Percentiles rank a stretch among this genome's conserved stretches.
Evolutionary conservation across 495 filamentous ascomycete genomes (phyloP).

Genomic region (Neurospora sp.): DNA sequence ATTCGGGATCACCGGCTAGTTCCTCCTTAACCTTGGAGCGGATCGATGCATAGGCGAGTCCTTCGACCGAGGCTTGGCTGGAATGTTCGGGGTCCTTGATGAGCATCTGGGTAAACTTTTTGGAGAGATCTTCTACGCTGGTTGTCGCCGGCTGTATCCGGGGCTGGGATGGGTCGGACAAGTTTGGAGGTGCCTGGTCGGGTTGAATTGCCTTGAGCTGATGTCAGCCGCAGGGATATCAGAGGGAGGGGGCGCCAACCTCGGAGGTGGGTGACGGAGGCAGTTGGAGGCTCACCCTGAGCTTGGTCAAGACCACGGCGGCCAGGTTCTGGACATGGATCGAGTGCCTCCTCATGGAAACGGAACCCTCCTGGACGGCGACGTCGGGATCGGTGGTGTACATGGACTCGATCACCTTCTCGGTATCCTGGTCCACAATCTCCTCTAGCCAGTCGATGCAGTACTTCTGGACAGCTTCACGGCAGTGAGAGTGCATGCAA

Average conservation of each 20-base stretch:
- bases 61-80: conserved; percentile 67
- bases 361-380: conserved; percentile 29
- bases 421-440: conserved; percentile 56
- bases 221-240: conserved; percentile 36
- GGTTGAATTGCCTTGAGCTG: conserved; percentile 41
- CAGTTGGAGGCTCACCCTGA: conserved; percentile 39
- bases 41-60: conserved; percentile 83
- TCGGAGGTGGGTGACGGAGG: conserved; percentile 4
- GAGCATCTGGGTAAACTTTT: conserved; percentile 70
- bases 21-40: conserved; percentile 74
- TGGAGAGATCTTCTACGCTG: conserved; percentile 60
- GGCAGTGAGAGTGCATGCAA: conserved; percentile 68
- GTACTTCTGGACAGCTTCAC: conserved; percentile 68
- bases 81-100: conserved; percentile 46
- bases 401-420: conserved; percentile 44
- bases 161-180: conserved; percentile 32
- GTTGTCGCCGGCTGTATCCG: conserved; percentile 39
- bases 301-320: conserved; percentile 76
- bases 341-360: conserved; percentile 40
- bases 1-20: conserved; percentile 52
- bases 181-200: conserved; percentile 16
- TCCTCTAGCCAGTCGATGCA: conserved; percentile 78
- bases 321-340: conserved; percentile 51
- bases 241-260: conserved; percentile 7
- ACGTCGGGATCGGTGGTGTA: conserved; percentile 27